Evolutionary conservation across 169 alveolate genomes (phyloP), one percentile per base, ranked within the genome.

Genomic region (Eimeria necatrix): DNA sequence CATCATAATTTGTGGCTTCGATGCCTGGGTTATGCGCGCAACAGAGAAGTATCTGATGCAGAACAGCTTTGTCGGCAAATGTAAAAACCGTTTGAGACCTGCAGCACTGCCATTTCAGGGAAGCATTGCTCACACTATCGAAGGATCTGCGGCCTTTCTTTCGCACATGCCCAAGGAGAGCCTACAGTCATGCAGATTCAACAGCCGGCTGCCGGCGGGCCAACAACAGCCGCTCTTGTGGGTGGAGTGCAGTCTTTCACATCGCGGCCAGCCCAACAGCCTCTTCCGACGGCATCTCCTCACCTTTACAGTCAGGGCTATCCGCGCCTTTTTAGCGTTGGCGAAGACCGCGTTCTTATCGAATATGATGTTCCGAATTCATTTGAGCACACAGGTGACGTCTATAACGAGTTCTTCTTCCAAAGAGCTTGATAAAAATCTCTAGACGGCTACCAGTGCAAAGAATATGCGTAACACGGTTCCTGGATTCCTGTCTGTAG

Each of bases 301-400:
- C 95, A 56, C 91, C 70, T 56, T 0, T 80, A 80, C 20, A 56
- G 78, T 49, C 10, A 64, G 18, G 93, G 60, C 2, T 73, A 52
- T 9, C 94, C 96, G 59, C 94, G 93, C 26, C 91, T 95, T 24
- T 95, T 88, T 87, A 89, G 95, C 46, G 90, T 95, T 22, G 96
- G 95, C n/a, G 95, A 95, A 74, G 96, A 95, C 93, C 52, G 96
- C 24, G 18, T 56, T 6, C 94, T 94, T 12, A 94, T 94, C 59
- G 96, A 94, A 60, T 94, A 94, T 59, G 94, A 94, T 14, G 85
- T 88, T 48, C 71, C 91, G n/a, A 70, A 83, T 71, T 86, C 95
- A 10, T 53, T 84, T 22, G 95, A 93, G 70, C 89, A 81, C 90
- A 86, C 95, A n/a, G 95, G 93, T 68, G 41, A 80, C 70, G 89